These are phyloP conservation scores for Fusarium pininemorale DNA, from an alignment of 2,329 filamentous ascomycete genomes.

Conservation along the genomic window DNA sequence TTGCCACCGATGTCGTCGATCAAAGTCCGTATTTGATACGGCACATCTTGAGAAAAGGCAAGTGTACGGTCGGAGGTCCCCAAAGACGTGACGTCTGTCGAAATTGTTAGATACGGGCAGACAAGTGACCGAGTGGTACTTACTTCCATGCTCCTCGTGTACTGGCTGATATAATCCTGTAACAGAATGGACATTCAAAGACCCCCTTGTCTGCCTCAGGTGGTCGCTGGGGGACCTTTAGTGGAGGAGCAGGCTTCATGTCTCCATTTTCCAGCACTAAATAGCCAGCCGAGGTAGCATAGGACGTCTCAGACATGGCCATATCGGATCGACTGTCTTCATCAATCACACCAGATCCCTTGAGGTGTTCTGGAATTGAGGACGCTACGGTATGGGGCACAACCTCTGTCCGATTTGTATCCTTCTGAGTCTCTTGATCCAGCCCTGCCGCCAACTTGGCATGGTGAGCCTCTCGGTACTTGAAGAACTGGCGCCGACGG, in stretches of 20 bases:
- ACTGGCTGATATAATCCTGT: slow-evolving; percentile 44
- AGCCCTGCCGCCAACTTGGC: slow-evolving; percentile 37
- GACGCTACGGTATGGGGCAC: slow-evolving; percentile 34
- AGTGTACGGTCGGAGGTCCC: slow-evolving; percentile 51
- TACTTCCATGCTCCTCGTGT: slow-evolving; percentile 46
- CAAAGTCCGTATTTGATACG: slow-evolving; percentile 28
- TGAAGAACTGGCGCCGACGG: slow-evolving; percentile 47
- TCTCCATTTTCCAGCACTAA: not conserved
- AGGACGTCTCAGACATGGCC: slow-evolving; percentile 44
- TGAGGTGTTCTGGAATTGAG: slow-evolving; percentile 33
- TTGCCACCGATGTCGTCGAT: slow-evolving; percentile 37
- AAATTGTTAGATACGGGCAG: no score
- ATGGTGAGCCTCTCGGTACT: slow-evolving; percentile 50
- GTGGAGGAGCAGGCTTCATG: not conserved
- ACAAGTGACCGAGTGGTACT: no score
- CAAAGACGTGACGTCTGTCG: no score
- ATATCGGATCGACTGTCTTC: slow-evolving; percentile 37
- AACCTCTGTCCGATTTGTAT: not conserved
- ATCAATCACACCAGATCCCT: slow-evolving; percentile 1
- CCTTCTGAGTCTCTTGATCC: not conserved
- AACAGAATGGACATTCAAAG: slow-evolving; percentile 55
- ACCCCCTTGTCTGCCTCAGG: slow-evolving; percentile 26
- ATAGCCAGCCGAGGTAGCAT: slow-evolving; percentile 37
- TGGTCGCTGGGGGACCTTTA: slow-evolving; percentile 38
- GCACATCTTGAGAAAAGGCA: slow-evolving; percentile 46